A percentile compares a stretch with the other conserved stretches of the same genome.
phyloP scores from a whole-genome alignment of 2,329 filamentous ascomycete genomes.

The Didymella pomorum region DNA sequence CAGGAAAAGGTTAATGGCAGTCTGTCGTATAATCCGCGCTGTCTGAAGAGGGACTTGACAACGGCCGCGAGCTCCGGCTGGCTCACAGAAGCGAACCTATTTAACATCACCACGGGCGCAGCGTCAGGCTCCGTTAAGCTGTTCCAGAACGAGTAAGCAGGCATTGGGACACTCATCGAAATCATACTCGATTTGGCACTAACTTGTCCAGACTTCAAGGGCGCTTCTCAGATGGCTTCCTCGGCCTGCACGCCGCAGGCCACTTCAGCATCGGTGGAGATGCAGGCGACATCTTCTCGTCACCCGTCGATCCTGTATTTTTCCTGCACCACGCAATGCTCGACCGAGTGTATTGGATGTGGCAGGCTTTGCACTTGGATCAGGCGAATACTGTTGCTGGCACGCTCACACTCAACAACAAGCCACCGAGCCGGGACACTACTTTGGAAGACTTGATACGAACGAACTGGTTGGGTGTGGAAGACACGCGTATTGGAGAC shows the following conservation, averaged over 20 bases:
- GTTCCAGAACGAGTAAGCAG: conserved; percentile 45
- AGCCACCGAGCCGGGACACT: conserved; percentile 54
- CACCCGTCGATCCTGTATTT: conserved; percentile 52
- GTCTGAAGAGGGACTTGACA: conserved; percentile 47
- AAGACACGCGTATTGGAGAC: conserved; percentile 44
- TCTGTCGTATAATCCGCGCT: conserved; percentile 40
- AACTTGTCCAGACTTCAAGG: conserved; percentile 18
- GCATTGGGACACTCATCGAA: no score
- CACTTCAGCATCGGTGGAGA: conserved; percentile 39
- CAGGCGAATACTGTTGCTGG: conserved; percentile 27
- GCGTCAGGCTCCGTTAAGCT: conserved; percentile 50
- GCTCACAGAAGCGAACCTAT: conserved; percentile 42
- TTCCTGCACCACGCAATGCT: conserved; percentile 58
- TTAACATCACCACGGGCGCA: conserved; percentile 61
- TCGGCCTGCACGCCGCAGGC: conserved; percentile 54
- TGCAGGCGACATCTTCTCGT: conserved; percentile 54
- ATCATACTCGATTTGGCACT: neutral
- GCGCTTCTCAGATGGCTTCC: conserved; percentile 27
- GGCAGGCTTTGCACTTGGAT: conserved; percentile 49
- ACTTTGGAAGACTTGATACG: conserved; percentile 55
- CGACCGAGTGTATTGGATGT: conserved; percentile 58
- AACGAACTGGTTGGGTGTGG: conserved; percentile 47
- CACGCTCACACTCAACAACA: conserved; percentile 56
- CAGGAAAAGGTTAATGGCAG: conserved; percentile 23
- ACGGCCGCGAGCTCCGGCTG: conserved; percentile 27